Evolutionary conservation across 2,329 filamentous ascomycete species (phyloP).

Genomic region (Fusarium agapanthi): DNA sequence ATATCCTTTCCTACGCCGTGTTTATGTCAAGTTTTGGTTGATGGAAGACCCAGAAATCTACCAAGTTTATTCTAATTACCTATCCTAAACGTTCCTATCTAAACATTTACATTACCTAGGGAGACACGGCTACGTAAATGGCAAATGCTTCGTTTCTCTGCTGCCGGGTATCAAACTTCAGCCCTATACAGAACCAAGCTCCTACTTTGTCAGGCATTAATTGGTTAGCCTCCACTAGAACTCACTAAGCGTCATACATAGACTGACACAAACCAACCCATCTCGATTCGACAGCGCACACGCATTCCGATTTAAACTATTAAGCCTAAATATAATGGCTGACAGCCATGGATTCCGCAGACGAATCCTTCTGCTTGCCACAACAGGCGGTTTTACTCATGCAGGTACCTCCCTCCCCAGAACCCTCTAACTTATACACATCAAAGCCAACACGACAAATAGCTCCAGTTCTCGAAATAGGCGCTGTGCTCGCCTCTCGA

Average conservation of each 20-base stretch:
- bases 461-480: constrained; percentile 50
- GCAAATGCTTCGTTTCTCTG: neutral
- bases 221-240: neutral
- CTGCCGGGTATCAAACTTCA: neutral
- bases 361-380: constrained; percentile 46
- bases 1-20: neutral
- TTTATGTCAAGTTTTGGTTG: neutral
- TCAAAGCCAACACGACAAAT: neutral
- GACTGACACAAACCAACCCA: constrained; percentile 2
- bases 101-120: neutral
- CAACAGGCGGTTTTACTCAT: constrained; percentile 50
- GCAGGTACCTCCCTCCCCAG: constrained; percentile 36
- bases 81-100: no score
- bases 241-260: constrained; percentile 24
- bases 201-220: neutral
- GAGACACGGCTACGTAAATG: neutral
- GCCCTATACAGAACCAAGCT: neutral
- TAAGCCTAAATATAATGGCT: constrained; percentile 20
- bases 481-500: constrained; percentile 44
- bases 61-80: neutral
- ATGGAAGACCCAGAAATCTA: neutral
- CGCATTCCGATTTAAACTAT: constrained; percentile 12
- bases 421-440: neutral
- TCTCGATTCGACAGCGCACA: constrained; percentile 1
- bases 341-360: constrained; percentile 14